Evolutionary conservation across 2,329 filamentous ascomycete genomes (phyloP).

Genomic region (Ceratocystis colombiana): DNA sequence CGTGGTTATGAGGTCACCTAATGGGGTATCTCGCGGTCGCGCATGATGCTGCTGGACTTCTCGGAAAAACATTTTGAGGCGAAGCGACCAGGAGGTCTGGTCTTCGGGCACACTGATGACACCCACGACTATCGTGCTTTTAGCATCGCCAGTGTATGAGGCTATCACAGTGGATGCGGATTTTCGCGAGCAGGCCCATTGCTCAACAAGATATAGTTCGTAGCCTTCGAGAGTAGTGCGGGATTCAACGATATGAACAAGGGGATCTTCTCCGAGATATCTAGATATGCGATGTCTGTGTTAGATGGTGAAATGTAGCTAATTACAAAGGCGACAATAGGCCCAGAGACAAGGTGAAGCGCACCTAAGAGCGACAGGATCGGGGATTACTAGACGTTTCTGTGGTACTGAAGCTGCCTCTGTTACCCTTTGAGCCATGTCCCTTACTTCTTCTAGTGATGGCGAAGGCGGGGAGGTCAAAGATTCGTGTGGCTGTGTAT

Average conservation of each 20-base stretch:
- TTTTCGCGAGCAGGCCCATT: slow-evolving; percentile 89
- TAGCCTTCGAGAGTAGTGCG: slow-evolving; percentile 65
- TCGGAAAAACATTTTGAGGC: slow-evolving; percentile 73
- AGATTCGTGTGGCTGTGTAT: slow-evolving; percentile 19
- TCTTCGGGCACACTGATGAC: slow-evolving; percentile 75
- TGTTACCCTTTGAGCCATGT: slow-evolving; percentile 28
- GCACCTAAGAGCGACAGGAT: slow-evolving; percentile 48
- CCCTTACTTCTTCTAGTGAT: slow-evolving; percentile 43
- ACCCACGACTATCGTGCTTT: slow-evolving; percentile 66
- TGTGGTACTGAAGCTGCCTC: slow-evolving; percentile 23
- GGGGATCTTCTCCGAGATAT: slow-evolving; percentile 77
- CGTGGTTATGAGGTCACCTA: slow-evolving; percentile 86
- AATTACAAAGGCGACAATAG: background rate
- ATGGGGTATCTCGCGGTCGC: slow-evolving; percentile 64
- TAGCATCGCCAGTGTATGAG: slow-evolving; percentile 80
- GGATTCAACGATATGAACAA: slow-evolving; percentile 63
- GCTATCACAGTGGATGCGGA: slow-evolving; percentile 87
- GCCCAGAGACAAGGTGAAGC: slow-evolving; percentile 24
- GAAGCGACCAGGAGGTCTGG: slow-evolving; percentile 66
- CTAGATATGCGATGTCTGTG: slow-evolving; percentile 31
- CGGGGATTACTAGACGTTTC: slow-evolving; percentile 40
- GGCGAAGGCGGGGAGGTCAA: slow-evolving; percentile 18
- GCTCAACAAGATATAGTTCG: slow-evolving; percentile 88
- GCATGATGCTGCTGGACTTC: slow-evolving; percentile 79
- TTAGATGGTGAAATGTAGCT: background rate